Percentiles rank a stretch among this genome's conserved stretches.
phyloP scores from a whole-genome alignment of 139 green algal genomes.

The Deuterostichococcus epilithicus region DNA sequence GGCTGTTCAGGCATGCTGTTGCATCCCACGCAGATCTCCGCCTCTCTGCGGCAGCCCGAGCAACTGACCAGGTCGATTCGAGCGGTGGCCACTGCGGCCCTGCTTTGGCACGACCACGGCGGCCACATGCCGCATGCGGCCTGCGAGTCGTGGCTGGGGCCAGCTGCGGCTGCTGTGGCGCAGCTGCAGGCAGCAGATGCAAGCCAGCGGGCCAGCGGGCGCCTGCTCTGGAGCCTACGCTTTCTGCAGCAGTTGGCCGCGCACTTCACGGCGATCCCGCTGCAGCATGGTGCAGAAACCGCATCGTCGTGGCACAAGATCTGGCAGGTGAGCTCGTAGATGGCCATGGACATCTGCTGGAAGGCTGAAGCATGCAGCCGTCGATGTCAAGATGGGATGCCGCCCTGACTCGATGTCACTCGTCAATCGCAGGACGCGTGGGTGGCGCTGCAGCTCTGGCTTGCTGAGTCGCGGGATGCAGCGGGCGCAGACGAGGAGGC shows the following conservation, averaged over 20 bases:
- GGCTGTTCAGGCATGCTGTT: neutral
- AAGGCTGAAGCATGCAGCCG: too few relatives aligned
- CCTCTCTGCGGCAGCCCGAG: neutral
- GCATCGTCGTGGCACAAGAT: neutral
- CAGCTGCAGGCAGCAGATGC: neutral
- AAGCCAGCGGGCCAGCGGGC: neutral
- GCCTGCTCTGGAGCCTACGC: neutral
- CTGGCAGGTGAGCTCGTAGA: too few relatives aligned
- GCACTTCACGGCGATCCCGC: neutral
- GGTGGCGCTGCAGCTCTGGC: neutral
- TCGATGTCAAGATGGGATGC: too few relatives aligned
- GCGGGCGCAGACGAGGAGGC: neutral
- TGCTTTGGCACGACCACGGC: neutral
- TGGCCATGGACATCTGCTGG: too few relatives aligned
- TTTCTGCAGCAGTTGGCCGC: neutral
- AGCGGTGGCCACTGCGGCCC: neutral
- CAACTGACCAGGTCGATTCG: too few relatives aligned
- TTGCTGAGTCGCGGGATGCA: neutral
- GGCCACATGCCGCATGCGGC: neutral
- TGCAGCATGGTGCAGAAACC: neutral
- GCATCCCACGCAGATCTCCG: neutral
- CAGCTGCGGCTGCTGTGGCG: neutral
- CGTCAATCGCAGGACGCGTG: neutral
- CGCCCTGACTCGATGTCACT: too few relatives aligned
- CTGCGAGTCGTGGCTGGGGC: neutral